A percentile compares a stretch with the other conserved stretches of the same genome.
Conservation (phyloP, 129 eudicot species). For the Centaurea solstitialis region DNA sequence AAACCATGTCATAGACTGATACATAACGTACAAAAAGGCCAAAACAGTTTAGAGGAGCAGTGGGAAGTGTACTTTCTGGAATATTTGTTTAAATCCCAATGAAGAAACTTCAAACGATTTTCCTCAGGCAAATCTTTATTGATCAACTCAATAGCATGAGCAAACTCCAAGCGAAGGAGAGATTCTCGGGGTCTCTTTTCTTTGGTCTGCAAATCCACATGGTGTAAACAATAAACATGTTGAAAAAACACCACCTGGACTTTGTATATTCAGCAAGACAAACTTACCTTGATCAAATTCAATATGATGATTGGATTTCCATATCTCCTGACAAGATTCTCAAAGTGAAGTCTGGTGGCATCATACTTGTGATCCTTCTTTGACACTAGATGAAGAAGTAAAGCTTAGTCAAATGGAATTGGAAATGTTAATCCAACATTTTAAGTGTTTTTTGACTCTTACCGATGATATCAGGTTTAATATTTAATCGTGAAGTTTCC, state of each 20-base stretch:
- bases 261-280: background rate
- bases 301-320: conserved; percentile 93
- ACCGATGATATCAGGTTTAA: conserved; percentile 87
- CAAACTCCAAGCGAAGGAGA: conserved; percentile 79
- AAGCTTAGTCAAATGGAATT: background rate
- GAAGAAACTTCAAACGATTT: conserved; percentile 80
- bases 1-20: conserved; percentile 20
- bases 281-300: conserved; percentile 82
- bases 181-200: conserved; percentile 98
- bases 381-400: conserved; percentile 55
- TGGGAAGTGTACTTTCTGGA: conserved; percentile 61
- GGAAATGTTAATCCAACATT: conserved; percentile 1
- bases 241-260: background rate
- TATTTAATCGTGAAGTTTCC: conserved; percentile 86
- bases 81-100: conserved; percentile 89
- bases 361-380: conserved; percentile 71
- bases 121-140: conserved; percentile 74
- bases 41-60: background rate
- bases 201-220: conserved; percentile 55
- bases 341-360: conserved; percentile 90
- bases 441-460: conserved; percentile 27
- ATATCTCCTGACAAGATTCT: conserved; percentile 84
- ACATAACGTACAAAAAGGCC: background rate
- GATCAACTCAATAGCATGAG: conserved; percentile 71
- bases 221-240: background rate